Conservation (phyloP, 2,329 filamentous ascomycete genomes). For the Myriosclerotinia curreyana region DNA sequence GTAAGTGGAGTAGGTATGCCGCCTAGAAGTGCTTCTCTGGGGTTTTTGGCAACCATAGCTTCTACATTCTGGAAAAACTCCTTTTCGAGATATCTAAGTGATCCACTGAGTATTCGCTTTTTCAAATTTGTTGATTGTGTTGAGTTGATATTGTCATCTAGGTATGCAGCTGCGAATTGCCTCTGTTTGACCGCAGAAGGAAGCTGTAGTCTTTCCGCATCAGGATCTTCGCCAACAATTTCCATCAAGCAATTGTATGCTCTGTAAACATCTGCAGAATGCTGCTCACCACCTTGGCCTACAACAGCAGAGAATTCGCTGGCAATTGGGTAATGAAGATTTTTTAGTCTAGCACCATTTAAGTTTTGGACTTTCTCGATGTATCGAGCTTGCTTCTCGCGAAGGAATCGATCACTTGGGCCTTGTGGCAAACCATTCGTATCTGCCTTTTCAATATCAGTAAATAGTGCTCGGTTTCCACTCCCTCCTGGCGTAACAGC, state of each 20-base stretch:
- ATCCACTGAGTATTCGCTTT: constrained; percentile 76
- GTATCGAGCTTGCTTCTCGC: constrained; percentile 81
- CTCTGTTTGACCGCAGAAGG: constrained; percentile 69
- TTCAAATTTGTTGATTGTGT: constrained; percentile 63
- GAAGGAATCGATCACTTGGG: constrained; percentile 69
- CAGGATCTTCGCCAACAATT: constrained; percentile 70
- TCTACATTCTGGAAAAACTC: constrained; percentile 79
- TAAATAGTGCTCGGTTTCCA: constrained; percentile 60
- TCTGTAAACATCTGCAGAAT: constrained; percentile 72
- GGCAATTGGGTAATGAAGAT: constrained; percentile 68
- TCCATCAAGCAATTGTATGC: constrained; percentile 78
- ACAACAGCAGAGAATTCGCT: constrained; percentile 75
- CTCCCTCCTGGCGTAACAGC: constrained; percentile 65
- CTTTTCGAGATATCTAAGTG: constrained; percentile 75
- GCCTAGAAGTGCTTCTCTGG: constrained; percentile 83
- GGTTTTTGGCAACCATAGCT: constrained; percentile 73
- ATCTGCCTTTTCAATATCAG: constrained; percentile 61
- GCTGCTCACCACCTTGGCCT: constrained; percentile 63
- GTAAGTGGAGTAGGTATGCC: constrained; percentile 84
- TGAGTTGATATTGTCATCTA: constrained; percentile 70
- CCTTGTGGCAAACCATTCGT: constrained; percentile 46
- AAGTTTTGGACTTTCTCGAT: constrained; percentile 75
- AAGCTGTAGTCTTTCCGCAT: constrained; percentile 56
- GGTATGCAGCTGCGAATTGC: constrained; percentile 71
- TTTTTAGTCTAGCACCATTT: constrained; percentile 68